A percentile compares a stretch with the other conserved stretches of the same genome.
These are phyloP conservation scores for Simmondsia chinensis DNA, from an alignment of 148 eudicot species.

Conservation along the genomic window DNA sequence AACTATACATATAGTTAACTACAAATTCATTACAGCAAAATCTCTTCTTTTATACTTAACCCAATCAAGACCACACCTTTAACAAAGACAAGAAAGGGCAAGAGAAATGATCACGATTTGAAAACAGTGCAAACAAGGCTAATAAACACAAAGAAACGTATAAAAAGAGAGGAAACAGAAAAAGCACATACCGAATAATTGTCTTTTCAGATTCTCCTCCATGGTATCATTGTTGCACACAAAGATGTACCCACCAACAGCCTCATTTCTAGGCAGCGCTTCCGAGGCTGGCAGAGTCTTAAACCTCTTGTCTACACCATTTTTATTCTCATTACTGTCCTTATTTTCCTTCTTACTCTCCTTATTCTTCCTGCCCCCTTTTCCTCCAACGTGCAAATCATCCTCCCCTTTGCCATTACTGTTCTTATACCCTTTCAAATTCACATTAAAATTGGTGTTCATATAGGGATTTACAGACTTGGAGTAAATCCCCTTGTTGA, in stretches of 20 bases:
- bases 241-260: constrained; percentile 90
- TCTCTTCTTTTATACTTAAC: too few relatives aligned
- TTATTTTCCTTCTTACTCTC: constrained; percentile 19
- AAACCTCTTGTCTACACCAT: constrained; percentile 80
- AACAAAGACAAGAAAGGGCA: too few relatives aligned
- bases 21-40: too few relatives aligned
- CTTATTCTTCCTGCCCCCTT: constrained; percentile 57
- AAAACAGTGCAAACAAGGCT: not conserved
- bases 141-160: not conserved
- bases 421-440: constrained; percentile 23
- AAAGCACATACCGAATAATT: constrained; percentile 67
- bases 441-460: constrained; percentile 21
- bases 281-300: constrained; percentile 90
- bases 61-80: too few relatives aligned
- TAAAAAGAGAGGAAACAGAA: not conserved
- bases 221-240: constrained; percentile 98
- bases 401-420: constrained; percentile 24
- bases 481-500: constrained; percentile 72
- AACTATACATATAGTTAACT: too few relatives aligned
- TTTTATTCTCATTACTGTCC: constrained; percentile 24
- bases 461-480: constrained; percentile 30
- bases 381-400: constrained; percentile 18
- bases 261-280: constrained; percentile 77
- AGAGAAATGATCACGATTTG: not conserved
- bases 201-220: constrained; percentile 89